Base-by-base conservation (phyloP, 164 flowering plant genomes). In the Buxus sempervirens region DNA sequence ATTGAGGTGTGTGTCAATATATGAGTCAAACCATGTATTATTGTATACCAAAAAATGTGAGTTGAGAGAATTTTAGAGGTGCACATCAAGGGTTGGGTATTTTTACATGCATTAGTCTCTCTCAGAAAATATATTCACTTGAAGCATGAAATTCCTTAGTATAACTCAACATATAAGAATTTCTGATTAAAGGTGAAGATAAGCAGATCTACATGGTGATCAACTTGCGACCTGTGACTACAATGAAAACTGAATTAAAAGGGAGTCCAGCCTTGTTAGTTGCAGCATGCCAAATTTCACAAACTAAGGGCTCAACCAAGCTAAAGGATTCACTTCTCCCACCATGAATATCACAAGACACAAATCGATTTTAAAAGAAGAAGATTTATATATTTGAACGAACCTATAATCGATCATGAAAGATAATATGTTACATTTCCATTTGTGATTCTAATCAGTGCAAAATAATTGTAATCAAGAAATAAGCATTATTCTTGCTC, bases 291-390 rank as follows among this genome's bases (percentile, higher is more conserved):
- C 5, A 7, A 32, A 32, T 10, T 10, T 10, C 18, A 45, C 51
- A 45, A 45, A 45, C 16, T 45, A 45, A 45, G 51, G 51, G 18
- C 18, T 15, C 18, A 12, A 12, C 12, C 12, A 41, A 45, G 51
- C 12, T 45, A 10, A 45, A 15, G 51, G 13, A 10, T 51, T 65
- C 38, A 16, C 85, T 77, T 48, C 85, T 90, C n/a, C 78, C 1
- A 45, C 14, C 18, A 45, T 1, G 51, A 45, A 45, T 73, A 59
- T 75, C 73, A 58, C 86, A 77, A 67, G 76, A 69, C 75, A 85
- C 32, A 63, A 78, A 80, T 23, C 87, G 90, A 38, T 85, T 85
- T 45, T 85, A 83, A 56, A 85, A 76, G 64, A 90, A 86, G 38
- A 88, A 81, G 61, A 81, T 82, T 63, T 86, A 85, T 75, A 25